phyloP scores from a whole-genome alignment of 805 yeast species.

The Pichia cephalocereana region DNA sequence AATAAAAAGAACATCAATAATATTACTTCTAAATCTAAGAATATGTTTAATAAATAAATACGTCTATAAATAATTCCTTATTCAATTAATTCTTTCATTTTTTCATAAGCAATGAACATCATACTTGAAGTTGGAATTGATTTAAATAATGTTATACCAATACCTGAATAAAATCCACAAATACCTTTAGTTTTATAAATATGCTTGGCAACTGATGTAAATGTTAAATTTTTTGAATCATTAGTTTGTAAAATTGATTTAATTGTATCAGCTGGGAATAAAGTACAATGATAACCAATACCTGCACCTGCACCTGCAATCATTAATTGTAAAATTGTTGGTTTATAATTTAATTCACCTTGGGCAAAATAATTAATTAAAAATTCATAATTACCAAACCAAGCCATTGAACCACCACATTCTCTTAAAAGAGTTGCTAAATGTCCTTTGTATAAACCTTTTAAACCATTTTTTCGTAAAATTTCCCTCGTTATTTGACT shows the following conservation, averaged over 20 bases:
- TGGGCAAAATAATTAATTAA: conserved; percentile 28
- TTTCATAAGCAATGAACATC: conserved; percentile 74
- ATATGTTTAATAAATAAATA: background rate
- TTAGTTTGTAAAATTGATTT: conserved; percentile 76
- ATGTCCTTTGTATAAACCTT: conserved; percentile 85
- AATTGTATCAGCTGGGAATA: conserved; percentile 86
- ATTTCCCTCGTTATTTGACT: conserved; percentile 33
- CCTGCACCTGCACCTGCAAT: conserved; percentile 86
- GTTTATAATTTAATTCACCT: conserved; percentile 18
- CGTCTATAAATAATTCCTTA: background rate
- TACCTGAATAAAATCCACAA: conserved; percentile 69
- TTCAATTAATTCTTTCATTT: conserved; percentile 31
- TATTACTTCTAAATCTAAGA: background rate
- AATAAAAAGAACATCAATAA: background rate
- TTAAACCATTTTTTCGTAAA: conserved; percentile 40
- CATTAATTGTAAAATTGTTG: conserved; percentile 44
- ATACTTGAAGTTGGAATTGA: conserved; percentile 88
- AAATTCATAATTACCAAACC: conserved; percentile 87
- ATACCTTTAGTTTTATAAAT: conserved; percentile 51
- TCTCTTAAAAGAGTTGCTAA: conserved; percentile 74
- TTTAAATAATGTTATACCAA: conserved; percentile 71
- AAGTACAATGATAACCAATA: conserved; percentile 62
- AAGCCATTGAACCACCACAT: conserved; percentile 81
- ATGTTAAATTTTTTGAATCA: conserved; percentile 18
- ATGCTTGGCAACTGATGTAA: conserved; percentile 28